Conservation (phyloP, 768 basidiomycete species). For the Rhizopogon vinicolor region DNA sequence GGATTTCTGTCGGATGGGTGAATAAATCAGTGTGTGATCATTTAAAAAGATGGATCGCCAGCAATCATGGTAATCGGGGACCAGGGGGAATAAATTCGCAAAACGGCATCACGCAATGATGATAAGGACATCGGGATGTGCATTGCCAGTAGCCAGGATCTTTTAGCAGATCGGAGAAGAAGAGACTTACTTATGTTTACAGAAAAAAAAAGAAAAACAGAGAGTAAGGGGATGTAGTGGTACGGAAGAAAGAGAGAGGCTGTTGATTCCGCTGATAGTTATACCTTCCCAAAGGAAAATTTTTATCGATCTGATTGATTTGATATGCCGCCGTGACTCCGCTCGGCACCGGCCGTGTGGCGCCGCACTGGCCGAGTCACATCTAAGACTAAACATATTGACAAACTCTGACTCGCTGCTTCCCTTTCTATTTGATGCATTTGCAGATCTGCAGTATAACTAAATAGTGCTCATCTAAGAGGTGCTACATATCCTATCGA, state of each 20-base stretch:
- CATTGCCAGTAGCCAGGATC: conserved; percentile 8
- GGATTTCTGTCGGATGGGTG: conserved; percentile 36
- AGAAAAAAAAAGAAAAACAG: conserved; percentile 32
- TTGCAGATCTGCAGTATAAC: neutral
- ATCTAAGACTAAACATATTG: neutral
- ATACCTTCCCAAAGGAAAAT: conserved; percentile 51
- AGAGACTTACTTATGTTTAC: conserved; percentile 40
- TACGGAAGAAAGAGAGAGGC: conserved; percentile 30
- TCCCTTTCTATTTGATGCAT: neutral
- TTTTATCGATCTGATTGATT: conserved; percentile 63
- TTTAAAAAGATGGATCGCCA: conserved; percentile 12
- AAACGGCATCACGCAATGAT: conserved; percentile 12
- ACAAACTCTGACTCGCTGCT: neutral
- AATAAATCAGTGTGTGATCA: conserved; percentile 9
- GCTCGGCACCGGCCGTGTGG: conserved; percentile 26
- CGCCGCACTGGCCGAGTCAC: conserved; percentile 10
- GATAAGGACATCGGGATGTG: conserved; percentile 17
- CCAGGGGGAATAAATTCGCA: conserved; percentile 1
- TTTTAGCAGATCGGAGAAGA: conserved; percentile 3
- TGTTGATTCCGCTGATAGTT: conserved; percentile 50
- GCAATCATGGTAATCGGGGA: conserved; percentile 17
- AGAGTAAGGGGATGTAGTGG: conserved; percentile 30
- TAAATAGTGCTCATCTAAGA: conserved; percentile 9
- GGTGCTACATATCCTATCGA: conserved; percentile 5
- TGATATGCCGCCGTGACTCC: conserved; percentile 43